These are phyloP conservation scores for Diaporthe velutina DNA, from an alignment of 2,329 filamentous ascomycete species.

Conservation along the genomic window DNA sequence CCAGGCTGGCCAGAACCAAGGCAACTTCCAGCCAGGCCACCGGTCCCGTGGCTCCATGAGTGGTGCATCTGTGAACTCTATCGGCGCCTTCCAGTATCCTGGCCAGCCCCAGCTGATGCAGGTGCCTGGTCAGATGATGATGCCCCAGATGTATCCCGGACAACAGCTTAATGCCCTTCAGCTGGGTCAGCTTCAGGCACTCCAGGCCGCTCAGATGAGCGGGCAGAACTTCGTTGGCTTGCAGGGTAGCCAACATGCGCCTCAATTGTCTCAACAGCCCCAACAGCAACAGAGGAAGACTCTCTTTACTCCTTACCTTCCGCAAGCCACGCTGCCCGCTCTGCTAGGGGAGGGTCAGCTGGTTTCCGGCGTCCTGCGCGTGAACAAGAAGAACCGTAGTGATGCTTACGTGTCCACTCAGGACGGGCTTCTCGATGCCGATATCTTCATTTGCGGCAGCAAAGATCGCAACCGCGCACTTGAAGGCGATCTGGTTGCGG, in stretches of 20 bases:
- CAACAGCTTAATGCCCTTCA: slow-evolving; percentile 91
- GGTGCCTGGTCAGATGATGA: slow-evolving; percentile 87
- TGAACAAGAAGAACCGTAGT: slow-evolving; percentile 99
- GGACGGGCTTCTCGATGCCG: slow-evolving; percentile 89
- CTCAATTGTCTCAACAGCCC: slow-evolving; percentile 76
- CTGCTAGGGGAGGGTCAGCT: slow-evolving; percentile 92
- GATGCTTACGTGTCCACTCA: slow-evolving; percentile 97
- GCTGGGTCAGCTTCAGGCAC: slow-evolving; percentile 88
- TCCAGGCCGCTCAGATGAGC: slow-evolving; percentile 89
- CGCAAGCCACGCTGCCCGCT: slow-evolving; percentile 92
- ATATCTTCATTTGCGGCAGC: slow-evolving; percentile 99
- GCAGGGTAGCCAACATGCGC: slow-evolving; percentile 79
- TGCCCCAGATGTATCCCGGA: slow-evolving; percentile 85
- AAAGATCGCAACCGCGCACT: slow-evolving; percentile 98
- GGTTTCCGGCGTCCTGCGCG: slow-evolving; percentile 94
- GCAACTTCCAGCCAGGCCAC: slow-evolving; percentile 92
- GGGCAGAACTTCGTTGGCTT: slow-evolving; percentile 80
- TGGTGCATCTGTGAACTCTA: slow-evolving; percentile 83
- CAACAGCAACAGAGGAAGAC: slow-evolving; percentile 96
- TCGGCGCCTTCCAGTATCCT: slow-evolving; percentile 91
- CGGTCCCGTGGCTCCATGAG: slow-evolving; percentile 87
- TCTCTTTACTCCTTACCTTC: slow-evolving; percentile 96
- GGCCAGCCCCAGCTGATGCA: slow-evolving; percentile 90
- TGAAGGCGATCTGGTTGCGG: slow-evolving; percentile 94
- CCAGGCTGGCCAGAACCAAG: slow-evolving; percentile 64